Percentiles rank a stretch among this genome's conserved stretches.
Evolutionary conservation across 108 stramenopile genomes (phyloP).

Genomic region (Nitzschia sp.): DNA sequence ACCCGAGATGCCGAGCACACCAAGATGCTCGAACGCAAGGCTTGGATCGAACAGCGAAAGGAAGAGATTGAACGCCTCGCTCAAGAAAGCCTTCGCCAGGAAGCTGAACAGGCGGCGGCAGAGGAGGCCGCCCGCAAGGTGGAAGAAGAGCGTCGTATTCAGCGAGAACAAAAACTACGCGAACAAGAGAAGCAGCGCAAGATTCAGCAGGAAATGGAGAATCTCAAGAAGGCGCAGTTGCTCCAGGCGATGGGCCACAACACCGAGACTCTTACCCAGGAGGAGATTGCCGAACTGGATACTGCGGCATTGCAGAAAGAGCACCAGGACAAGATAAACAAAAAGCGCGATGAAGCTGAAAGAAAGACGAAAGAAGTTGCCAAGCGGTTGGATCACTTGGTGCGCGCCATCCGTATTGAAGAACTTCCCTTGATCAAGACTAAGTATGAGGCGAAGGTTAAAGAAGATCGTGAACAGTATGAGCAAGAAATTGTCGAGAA

Average conservation of each 20-base stretch:
- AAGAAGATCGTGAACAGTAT: conserved; percentile 69
- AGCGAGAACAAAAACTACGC: conserved; percentile 72
- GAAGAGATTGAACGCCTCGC: conserved; percentile 86
- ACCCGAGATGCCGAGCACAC: conserved; percentile 76
- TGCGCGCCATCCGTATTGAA: conserved; percentile 94
- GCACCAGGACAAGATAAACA: conserved; percentile 82
- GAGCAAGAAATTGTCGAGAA: conserved; percentile 75
- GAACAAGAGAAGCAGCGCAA: conserved; percentile 90
- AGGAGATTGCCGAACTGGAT: conserved; percentile 64
- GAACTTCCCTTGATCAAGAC: conserved; percentile 88
- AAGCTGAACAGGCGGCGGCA: conserved; percentile 61
- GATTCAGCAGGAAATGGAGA: conserved; percentile 90
- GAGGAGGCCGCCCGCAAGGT: conserved; percentile 86
- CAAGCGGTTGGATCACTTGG: conserved; percentile 88
- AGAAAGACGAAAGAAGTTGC: conserved; percentile 85
- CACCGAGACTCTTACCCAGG: conserved; percentile 88
- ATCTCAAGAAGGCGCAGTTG: conserved; percentile 79
- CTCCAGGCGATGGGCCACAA: conserved; percentile 82
- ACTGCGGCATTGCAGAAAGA: conserved; percentile 80
- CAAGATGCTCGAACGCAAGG: conserved; percentile 78
- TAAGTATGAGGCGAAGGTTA: conserved; percentile 69
- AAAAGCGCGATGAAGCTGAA: conserved; percentile 92
- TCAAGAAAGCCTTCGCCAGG: conserved; percentile 70
- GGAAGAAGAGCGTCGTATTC: conserved; percentile 84
- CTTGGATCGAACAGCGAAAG: conserved; percentile 90